phyloP scores from a whole-genome alignment of 2,329 filamentous ascomycete species.

The Setomelanomma holmii region DNA sequence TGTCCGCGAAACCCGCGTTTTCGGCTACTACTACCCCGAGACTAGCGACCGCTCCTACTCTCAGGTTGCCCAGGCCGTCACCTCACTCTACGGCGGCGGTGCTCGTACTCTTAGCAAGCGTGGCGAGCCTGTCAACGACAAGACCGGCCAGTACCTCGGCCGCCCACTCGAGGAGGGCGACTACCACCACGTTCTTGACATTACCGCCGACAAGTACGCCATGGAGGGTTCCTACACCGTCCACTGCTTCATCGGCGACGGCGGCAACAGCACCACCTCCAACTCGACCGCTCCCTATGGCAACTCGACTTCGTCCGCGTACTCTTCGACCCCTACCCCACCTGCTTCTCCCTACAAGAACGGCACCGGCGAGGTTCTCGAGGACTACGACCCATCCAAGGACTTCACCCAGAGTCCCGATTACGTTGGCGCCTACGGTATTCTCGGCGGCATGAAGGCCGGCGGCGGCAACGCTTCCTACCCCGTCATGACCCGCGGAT shows the following conservation, averaged over 20 bases:
- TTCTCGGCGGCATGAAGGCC: slow-evolving; percentile 40
- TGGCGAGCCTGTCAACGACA: slow-evolving; percentile 9
- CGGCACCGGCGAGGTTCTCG: slow-evolving; percentile 26
- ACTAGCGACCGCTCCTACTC: slow-evolving; percentile 29
- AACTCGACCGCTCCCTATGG: slow-evolving; percentile 30
- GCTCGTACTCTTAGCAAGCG: slow-evolving; percentile 41
- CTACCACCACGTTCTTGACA: slow-evolving; percentile 43
- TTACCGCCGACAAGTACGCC: slow-evolving; percentile 44
- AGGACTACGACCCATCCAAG: slow-evolving; percentile 32
- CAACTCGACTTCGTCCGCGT: slow-evolving; percentile 21
- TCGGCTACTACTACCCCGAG: slow-evolving; percentile 49
- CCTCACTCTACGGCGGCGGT: slow-evolving; percentile 50
- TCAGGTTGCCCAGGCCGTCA: slow-evolving; percentile 36
- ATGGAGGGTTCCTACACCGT: slow-evolving; percentile 46
- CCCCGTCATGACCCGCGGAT: slow-evolving; percentile 39
- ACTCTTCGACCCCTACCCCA: slow-evolving; percentile 23
- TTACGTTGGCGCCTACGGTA: slow-evolving; percentile 43
- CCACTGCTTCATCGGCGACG: slow-evolving; percentile 45
- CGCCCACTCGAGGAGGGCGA: slow-evolving; percentile 43
- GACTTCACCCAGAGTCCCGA: slow-evolving; percentile 39
- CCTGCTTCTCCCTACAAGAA: slow-evolving; percentile 24
- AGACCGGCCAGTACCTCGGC: slow-evolving; percentile 38
- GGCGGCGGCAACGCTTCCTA: slow-evolving; percentile 30
- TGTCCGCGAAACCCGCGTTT: slow-evolving; percentile 50
- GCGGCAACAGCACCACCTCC: slow-evolving; percentile 32